phyloP scores from a whole-genome alignment of 176 grass and related monocot genomes.

The Aegilops tauschii region DNA sequence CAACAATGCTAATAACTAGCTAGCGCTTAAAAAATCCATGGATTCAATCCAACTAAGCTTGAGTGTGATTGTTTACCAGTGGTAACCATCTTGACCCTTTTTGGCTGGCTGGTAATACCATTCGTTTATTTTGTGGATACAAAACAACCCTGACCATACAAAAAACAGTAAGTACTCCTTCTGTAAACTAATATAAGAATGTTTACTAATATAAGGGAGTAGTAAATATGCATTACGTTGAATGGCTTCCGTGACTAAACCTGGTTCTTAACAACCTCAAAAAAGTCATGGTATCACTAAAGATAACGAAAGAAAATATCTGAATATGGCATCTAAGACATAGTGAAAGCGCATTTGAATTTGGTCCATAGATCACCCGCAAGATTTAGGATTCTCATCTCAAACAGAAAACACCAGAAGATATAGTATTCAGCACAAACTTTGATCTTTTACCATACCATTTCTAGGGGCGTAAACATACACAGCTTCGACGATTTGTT shows the following conservation, averaged over 20 bases:
- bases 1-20: too few relatives aligned
- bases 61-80: background rate
- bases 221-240: background rate
- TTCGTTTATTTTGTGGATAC: background rate
- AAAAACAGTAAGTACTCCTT: background rate
- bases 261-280: conserved; percentile 12
- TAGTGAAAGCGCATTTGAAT: conserved; percentile 6
- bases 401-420: background rate
- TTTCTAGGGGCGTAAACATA: background rate
- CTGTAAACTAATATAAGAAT: too few relatives aligned
- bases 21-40: too few relatives aligned
- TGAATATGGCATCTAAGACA: conserved; percentile 8
- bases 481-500: background rate
- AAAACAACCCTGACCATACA: background rate
- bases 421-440: background rate
- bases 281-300: background rate
- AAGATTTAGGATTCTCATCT: background rate
- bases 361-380: background rate
- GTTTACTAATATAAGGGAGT: too few relatives aligned
- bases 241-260: background rate
- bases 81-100: background rate
- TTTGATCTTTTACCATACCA: background rate
- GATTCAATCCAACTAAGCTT: conserved; percentile 29
- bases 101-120: background rate
- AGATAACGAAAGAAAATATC: background rate